Evolutionary conservation across 1,139 yeast genomes (phyloP), one percentile per base, ranked within the genome.

Genomic region (Pichia sp.): DNA sequence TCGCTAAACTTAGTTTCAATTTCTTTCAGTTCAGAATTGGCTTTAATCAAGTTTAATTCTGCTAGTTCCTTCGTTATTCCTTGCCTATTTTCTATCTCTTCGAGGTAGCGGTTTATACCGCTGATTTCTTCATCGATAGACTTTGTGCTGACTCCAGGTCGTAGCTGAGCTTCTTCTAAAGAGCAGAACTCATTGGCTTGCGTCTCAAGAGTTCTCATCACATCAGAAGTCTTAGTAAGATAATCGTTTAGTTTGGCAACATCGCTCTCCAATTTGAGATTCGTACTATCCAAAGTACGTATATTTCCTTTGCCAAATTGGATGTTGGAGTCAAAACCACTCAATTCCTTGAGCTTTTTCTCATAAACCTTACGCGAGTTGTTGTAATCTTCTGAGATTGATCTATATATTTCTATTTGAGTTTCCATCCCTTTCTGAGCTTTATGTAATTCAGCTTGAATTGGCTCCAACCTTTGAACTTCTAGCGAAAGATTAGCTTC

Each of bases 61-160:
- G 78, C 74, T 45, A 72, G 69, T 40, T 75, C 78, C 45, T 77
- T 74, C 1, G 78, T 63, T 57, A 75, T 68, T 3, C 81, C 82
- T 10, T 77, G 62, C 23, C 65, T 64, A 51, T 67, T 65, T 56
- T 77, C 78, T 3, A 76, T 74, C 38, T 65, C 65, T 29, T 65
- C 62, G 40, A 78, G 68, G 34, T 67, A 65, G 38, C 59, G 61
- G 13, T 54, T 43, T 8, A 56, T 51, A 26, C 31, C 34, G 3
- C 16, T 4, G 41, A 76, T 64, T 60, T 74, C 75, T 3, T 58
- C 53, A 52, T 69, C 71, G 16, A 78, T 69, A 3, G 66, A 67
- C 6, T 73, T 74, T 16, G 65, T 63, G 10, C 70, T 63, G 10
- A 67, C 66, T 1, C 69, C 70, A 0, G 64, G 68, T 15, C 54